These are phyloP conservation scores for Mycena sanguinolenta DNA, from an alignment of 768 basidiomycete species.

Conservation along the genomic window DNA sequence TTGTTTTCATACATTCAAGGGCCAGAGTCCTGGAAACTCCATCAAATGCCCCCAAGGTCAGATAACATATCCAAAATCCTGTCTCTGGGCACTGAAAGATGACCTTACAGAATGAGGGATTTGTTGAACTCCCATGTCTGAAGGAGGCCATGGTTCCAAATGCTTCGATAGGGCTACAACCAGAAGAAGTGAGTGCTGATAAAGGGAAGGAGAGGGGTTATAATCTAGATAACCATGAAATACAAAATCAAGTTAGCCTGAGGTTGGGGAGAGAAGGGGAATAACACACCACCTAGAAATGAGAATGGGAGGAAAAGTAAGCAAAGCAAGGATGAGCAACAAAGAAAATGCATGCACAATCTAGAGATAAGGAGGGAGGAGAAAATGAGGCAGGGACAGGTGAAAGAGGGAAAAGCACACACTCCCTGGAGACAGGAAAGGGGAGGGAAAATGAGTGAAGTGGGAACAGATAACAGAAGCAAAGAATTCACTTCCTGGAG, in stretches of 20 bases:
- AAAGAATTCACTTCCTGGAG: neutral
- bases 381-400: neutral
- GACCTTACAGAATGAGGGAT: neutral
- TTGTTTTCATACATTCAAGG: neutral
- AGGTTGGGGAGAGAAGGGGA: neutral
- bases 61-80: slow-evolving; percentile 1
- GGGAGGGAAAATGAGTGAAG: neutral
- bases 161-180: neutral
- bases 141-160: slow-evolving; percentile 1
- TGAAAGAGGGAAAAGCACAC: neutral
- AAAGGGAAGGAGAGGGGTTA: neutral
- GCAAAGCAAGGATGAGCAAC: neutral
- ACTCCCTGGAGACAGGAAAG: neutral
- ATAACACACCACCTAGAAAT: neutral
- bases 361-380: neutral
- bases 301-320: neutral
- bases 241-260: neutral
- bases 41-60: slow-evolving; percentile 1
- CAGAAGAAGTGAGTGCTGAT: neutral
- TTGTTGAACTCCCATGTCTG: neutral
- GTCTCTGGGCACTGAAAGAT: neutral
- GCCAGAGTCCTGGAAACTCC: neutral
- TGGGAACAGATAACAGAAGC: neutral
- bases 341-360: neutral
- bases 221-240: neutral